Evolutionary conservation across 495 filamentous ascomycete species (phyloP).

Genomic region (Aspergillus egyptiacus): DNA sequence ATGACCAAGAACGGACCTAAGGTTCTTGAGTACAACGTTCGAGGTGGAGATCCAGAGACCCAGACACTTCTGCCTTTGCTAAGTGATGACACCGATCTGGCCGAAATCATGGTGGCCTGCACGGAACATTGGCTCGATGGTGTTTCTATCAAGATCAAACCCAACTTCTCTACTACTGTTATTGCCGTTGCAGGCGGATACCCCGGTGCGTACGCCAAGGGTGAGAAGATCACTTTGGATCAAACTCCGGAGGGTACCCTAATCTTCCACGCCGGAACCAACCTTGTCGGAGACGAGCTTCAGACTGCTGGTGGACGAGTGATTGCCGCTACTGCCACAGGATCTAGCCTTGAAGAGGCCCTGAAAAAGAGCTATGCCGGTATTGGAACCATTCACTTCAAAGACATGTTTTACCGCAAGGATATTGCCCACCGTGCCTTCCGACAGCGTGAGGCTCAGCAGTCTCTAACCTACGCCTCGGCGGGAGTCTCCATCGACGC

Average conservation of each 20-base stretch:
- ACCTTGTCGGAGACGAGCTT: slow-evolving; percentile 53
- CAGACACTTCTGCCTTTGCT: slow-evolving; percentile 86
- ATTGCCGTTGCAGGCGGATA: slow-evolving; percentile 95
- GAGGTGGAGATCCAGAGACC: slow-evolving; percentile 94
- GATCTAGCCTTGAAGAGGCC: slow-evolving; percentile 67
- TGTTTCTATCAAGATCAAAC: slow-evolving; percentile 59
- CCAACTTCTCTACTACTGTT: slow-evolving; percentile 76
- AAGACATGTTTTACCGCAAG: slow-evolving; percentile 85
- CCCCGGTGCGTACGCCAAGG: slow-evolving; percentile 80
- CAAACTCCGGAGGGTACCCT: slow-evolving; percentile 47
- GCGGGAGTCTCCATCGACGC: slow-evolving; percentile 90
- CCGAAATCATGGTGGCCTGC: slow-evolving; percentile 85
- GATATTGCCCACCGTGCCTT: slow-evolving; percentile 78
- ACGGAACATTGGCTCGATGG: slow-evolving; percentile 66
- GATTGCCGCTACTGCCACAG: slow-evolving; percentile 79
- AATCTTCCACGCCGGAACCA: slow-evolving; percentile 93
- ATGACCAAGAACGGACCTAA: slow-evolving; percentile 83
- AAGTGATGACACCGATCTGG: slow-evolving; percentile 74
- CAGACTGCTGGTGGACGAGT: slow-evolving; percentile 82
- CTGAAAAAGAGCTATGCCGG: slow-evolving; percentile 78
- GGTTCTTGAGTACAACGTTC: slow-evolving; percentile 93
- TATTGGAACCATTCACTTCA: slow-evolving; percentile 72
- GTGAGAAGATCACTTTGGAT: slow-evolving; percentile 62
- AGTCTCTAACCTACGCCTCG: slow-evolving; percentile 80
- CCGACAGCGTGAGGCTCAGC: slow-evolving; percentile 35